Evolutionary conservation across 1,284 basidiomycete genomes (phyloP).

Genomic region (Rugosomyces carneus): DNA sequence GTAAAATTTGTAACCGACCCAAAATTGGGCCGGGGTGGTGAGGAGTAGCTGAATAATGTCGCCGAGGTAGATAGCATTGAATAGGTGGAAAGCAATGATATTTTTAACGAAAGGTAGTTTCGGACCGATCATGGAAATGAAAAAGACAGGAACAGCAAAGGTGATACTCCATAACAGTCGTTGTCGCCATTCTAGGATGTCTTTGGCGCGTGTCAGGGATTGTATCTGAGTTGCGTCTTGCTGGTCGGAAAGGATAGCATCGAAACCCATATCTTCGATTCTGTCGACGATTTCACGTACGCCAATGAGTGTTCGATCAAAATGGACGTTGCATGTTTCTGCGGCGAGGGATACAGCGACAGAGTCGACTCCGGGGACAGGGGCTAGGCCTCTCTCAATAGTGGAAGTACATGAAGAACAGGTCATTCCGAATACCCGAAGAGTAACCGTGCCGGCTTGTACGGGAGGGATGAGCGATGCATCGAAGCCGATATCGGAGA

Average conservation of each 20-base stretch:
- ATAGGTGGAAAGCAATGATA: conserved; percentile 44
- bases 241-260: conserved; percentile 82
- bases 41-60: conserved; percentile 80
- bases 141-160: conserved; percentile 92
- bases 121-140: conserved; percentile 85
- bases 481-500: conserved; percentile 90
- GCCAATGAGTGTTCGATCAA: conserved; percentile 70
- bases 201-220: conserved; percentile 87
- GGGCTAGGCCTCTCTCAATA: conserved; percentile 66
- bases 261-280: conserved; percentile 86
- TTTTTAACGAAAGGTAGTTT: conserved; percentile 57
- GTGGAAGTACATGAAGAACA: conserved; percentile 79
- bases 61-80: conserved; percentile 73
- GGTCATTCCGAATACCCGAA: conserved; percentile 89
- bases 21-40: conserved; percentile 92
- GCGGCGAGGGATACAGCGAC: conserved; percentile 72
- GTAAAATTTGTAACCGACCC: conserved; percentile 87
- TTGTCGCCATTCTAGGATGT: conserved; percentile 85
- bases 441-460: conserved; percentile 59
- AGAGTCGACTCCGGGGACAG: conserved; percentile 70
- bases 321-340: conserved; percentile 70
- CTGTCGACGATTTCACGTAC: conserved; percentile 83
- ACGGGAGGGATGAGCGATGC: conserved; percentile 66
- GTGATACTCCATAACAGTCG: conserved; percentile 71
- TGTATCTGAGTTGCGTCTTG: conserved; percentile 84